phyloP scores from a whole-genome alignment of 345 rosid genomes.

The Acer campestre region DNA sequence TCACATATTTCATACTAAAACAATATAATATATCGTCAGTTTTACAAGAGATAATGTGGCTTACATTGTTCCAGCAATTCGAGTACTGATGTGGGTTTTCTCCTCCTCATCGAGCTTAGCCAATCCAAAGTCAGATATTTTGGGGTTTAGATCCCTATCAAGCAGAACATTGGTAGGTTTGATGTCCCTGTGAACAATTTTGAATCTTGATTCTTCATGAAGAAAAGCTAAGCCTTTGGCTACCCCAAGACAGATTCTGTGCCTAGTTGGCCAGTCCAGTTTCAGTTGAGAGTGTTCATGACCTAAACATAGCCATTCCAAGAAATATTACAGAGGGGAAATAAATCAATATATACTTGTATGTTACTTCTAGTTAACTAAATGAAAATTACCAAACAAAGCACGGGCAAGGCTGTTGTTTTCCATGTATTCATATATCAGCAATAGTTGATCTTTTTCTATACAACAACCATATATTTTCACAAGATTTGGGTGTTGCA shows the following conservation, averaged over 20 bases:
- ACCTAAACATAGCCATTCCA: too few relatives aligned
- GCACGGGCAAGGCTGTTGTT: slow-evolving; percentile 22
- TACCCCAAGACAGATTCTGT: slow-evolving; percentile 52
- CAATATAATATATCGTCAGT: neutral
- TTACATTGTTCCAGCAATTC: slow-evolving; percentile 68
- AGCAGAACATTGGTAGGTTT: slow-evolving; percentile 59
- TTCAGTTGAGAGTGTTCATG: slow-evolving; percentile 23
- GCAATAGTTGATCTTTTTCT: slow-evolving; percentile 19
- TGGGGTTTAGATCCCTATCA: slow-evolving; percentile 49
- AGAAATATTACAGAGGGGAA: too few relatives aligned
- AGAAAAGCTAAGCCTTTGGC: slow-evolving; percentile 65
- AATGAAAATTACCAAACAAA: slow-evolving; percentile 18
- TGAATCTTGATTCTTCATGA: slow-evolving; percentile 53
- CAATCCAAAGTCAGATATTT: slow-evolving; percentile 67
- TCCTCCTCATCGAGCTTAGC: slow-evolving; percentile 56
- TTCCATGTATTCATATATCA: slow-evolving; percentile 31
- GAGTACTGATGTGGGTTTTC: slow-evolving; percentile 57
- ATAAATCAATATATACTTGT: too few relatives aligned
- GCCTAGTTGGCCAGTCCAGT: slow-evolving; percentile 51
- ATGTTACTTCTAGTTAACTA: too few relatives aligned
- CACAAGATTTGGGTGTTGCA: slow-evolving; percentile 31
- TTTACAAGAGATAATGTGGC: neutral
- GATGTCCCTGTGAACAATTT: slow-evolving; percentile 67
- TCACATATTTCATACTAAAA: neutral
- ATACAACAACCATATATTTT: slow-evolving; percentile 26